These are phyloP conservation scores for Pisolithus orientalis DNA, from an alignment of 768 basidiomycete species.

Conservation along the genomic window DNA sequence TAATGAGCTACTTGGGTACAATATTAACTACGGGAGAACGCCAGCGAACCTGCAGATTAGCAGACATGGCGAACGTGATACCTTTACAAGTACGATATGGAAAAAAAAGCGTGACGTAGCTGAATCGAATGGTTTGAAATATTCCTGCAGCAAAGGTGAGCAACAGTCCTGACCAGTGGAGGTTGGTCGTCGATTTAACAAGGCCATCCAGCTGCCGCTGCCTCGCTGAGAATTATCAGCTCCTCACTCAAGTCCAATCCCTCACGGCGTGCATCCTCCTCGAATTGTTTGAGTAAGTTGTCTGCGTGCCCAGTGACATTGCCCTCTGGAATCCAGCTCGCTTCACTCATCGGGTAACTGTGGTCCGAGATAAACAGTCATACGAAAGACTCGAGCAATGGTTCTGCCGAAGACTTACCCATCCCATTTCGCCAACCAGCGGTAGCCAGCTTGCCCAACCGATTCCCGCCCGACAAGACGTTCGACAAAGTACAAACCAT, in stretches of 20 bases:
- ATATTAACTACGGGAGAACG: too few relatives aligned
- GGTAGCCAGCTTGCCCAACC: slow-evolving; percentile 6
- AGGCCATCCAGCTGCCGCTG: slow-evolving; percentile 14
- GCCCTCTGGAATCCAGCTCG: slow-evolving; percentile 26
- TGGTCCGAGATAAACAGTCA: background rate
- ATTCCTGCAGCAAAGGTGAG: too few relatives aligned
- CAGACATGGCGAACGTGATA: too few relatives aligned
- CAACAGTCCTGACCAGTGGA: background rate
- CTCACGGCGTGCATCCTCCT: slow-evolving; percentile 11
- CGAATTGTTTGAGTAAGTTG: slow-evolving; percentile 12
- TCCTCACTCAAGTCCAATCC: slow-evolving; percentile 12
- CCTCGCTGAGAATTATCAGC: slow-evolving; percentile 19
- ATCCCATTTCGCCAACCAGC: slow-evolving; percentile 30
- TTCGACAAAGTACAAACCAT: slow-evolving; percentile 20
- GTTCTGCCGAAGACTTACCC: slow-evolving; percentile 15
- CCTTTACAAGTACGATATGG: too few relatives aligned
- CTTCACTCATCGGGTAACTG: slow-evolving; percentile 23
- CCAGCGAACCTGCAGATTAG: too few relatives aligned
- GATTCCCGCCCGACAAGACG: slow-evolving; percentile 23
- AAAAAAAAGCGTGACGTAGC: too few relatives aligned
- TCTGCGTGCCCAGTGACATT: slow-evolving; percentile 16
- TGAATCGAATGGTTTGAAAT: too few relatives aligned
- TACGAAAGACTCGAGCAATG: background rate
- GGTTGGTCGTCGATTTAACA: background rate
- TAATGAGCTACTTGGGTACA: too few relatives aligned